phyloP scores from a whole-genome alignment of 2,329 filamentous ascomycete genomes.

The Calonectria crousiana region DNA sequence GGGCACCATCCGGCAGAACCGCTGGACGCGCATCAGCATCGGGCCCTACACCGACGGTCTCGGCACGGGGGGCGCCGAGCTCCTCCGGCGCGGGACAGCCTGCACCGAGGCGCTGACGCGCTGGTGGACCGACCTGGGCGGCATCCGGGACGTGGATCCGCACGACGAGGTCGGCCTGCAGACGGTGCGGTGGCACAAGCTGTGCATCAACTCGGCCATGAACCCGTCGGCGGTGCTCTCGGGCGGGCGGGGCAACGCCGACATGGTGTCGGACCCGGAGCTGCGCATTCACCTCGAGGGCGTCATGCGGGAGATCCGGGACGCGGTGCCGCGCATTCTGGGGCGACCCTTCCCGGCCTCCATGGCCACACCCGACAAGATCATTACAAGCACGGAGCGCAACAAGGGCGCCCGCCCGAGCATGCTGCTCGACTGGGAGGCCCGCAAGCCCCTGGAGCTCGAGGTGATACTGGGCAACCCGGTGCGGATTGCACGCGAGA shows the following conservation, averaged over 20 bases:
- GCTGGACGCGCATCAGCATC: constrained; percentile 79
- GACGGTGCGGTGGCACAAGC: constrained; percentile 80
- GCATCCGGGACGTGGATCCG: constrained; percentile 73
- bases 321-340: constrained; percentile 72
- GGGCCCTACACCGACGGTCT: constrained; percentile 72
- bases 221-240: constrained; percentile 79
- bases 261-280: constrained; percentile 74
- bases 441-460: constrained; percentile 74
- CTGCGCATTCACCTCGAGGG: constrained; percentile 71
- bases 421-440: constrained; percentile 80
- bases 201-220: constrained; percentile 81
- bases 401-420: constrained; percentile 74
- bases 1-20: constrained; percentile 76
- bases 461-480: constrained; percentile 81
- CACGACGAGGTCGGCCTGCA: constrained; percentile 76
- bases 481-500: constrained; percentile 71
- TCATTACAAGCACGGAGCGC: constrained; percentile 71
- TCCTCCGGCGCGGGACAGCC: constrained; percentile 51
- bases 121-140: constrained; percentile 68
- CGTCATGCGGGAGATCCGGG: constrained; percentile 78
- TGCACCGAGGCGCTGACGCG: constrained; percentile 63
- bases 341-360: constrained; percentile 68
- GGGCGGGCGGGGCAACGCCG: constrained; percentile 73
- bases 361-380: constrained; percentile 73
- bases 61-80: constrained; percentile 48